Percentiles rank a stretch among this genome's conserved stretches.
phyloP scores from a whole-genome alignment of 768 basidiomycete species.

The Hericium erinaceus region DNA sequence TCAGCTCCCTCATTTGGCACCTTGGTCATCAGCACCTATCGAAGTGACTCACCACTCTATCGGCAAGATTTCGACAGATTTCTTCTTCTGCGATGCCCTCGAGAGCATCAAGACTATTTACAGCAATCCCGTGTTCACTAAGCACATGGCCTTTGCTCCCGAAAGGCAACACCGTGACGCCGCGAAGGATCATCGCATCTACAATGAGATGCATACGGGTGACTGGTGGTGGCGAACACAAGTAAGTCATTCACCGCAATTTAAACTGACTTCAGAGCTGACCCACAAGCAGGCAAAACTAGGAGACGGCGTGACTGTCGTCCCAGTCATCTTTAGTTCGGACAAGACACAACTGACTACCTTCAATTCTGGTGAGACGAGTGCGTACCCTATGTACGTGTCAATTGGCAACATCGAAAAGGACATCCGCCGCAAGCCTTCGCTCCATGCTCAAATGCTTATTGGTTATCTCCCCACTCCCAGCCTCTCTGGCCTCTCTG shows the following conservation, averaged over 20 bases:
- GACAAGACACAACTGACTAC: constrained; percentile 10
- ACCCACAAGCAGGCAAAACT: background rate
- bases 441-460: constrained; percentile 14
- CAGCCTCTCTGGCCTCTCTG: constrained; percentile 2
- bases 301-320: constrained; percentile 7
- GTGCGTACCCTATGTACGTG: constrained; percentile 24
- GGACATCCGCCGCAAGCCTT: too few species aligned
- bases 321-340: constrained; percentile 15
- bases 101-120: constrained; percentile 4
- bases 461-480: constrained; percentile 19
- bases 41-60: background rate
- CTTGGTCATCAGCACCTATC: background rate
- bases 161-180: too few species aligned
- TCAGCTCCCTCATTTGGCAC: background rate
- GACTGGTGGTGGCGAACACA: constrained; percentile 10
- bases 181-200: background rate
- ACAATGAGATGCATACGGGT: too few species aligned
- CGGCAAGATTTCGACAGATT: background rate
- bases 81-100: constrained; percentile 6
- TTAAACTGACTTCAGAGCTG: too few species aligned
- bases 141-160: constrained; percentile 4
- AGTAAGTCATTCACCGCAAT: too few species aligned
- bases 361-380: constrained; percentile 15
- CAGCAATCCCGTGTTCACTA: background rate
- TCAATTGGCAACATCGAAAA: constrained; percentile 20